Base-by-base conservation (phyloP, 2,329 filamentous ascomycete genomes). In the Calonectria hawksworthii region DNA sequence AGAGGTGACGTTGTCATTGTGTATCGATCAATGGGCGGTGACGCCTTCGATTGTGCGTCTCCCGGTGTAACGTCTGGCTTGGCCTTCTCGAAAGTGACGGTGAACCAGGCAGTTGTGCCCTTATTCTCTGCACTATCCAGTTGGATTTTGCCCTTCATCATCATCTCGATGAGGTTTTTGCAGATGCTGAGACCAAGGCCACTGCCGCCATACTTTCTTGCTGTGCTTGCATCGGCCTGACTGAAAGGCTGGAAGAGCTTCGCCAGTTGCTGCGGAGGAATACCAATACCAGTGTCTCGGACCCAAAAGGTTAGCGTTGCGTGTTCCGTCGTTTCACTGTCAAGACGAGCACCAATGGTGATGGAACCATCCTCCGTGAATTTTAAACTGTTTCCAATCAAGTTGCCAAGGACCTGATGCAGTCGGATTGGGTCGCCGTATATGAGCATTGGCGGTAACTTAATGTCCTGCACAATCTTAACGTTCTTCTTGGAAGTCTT, bases 201-300 rank as follows among this genome's bases (percentile, higher is more conserved):
- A 78, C 95, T 98, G 54, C 96, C 96, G 51, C 96, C 96, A 80
- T 98, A 98, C 82, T 96, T 97, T 68, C 96, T 90, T 69, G 96
- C 95, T 3, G 96, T 98, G 79, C 95, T 97, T 63, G 94, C 94
- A 85, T 98, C 96, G 1, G 96, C 96, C 85, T 98, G 96, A 70
- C 94, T 96, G 82, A 98, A 98, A 0, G 96, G 96, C 79, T 95
- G 92, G 89, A 98, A 98, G 1, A 98, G 90, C 76, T 97, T 97
- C 75, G 93, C 92, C 64, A 96, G 89, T 80, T 96, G 93, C 82
- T 96, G 93, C 26, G 94, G 91, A 0, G 95, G 93, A 72, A 98
- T 98, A 23, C 96, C 96, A 75, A 98, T 98, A 36, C 96, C 96
- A 0, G 96, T 98, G 82, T 98, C 96, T 66, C 93, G 89, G 38